phyloP scores from a whole-genome alignment of 2,329 filamentous ascomycete genomes.

The Talaromyces sp. region DNA sequence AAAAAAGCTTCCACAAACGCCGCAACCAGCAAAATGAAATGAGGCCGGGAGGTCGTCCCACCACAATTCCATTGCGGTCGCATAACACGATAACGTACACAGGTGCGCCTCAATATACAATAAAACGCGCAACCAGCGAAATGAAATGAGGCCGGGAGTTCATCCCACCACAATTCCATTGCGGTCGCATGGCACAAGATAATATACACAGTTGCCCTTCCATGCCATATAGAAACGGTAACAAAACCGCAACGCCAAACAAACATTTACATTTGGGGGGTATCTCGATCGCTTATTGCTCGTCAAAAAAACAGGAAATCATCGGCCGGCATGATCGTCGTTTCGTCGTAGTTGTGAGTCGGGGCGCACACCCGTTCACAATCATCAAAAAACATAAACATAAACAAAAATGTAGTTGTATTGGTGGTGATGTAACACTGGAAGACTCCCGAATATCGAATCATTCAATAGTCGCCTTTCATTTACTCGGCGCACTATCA shows the following conservation, averaged over 20 bases:
- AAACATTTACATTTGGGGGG: constrained; percentile 18
- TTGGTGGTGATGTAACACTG: neutral
- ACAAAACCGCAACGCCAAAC: neutral
- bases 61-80: neutral
- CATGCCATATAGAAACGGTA: neutral
- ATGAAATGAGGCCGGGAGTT: neutral
- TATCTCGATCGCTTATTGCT: neutral
- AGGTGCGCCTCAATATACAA: neutral
- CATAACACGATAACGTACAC: neutral
- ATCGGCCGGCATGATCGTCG: neutral
- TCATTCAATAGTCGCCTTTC: neutral
- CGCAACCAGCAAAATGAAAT: neutral
- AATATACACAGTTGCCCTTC: neutral
- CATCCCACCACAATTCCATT: neutral
- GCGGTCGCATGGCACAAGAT: neutral
- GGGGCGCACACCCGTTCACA: neutral
- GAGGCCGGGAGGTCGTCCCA: neutral
- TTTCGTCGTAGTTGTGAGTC: neutral
- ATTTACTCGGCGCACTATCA: constrained; percentile 8
- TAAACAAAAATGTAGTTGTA: constrained; percentile 1
- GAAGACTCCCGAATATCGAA: neutral
- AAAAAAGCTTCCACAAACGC: neutral
- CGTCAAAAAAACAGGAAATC: neutral
- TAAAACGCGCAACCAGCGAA: neutral
- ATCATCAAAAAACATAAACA: constrained; percentile 19